Evolutionary conservation across 352 stramenopile genomes (phyloP), one percentile per base, ranked within the genome.

Genomic region (Globisporangium orthogonon): DNA sequence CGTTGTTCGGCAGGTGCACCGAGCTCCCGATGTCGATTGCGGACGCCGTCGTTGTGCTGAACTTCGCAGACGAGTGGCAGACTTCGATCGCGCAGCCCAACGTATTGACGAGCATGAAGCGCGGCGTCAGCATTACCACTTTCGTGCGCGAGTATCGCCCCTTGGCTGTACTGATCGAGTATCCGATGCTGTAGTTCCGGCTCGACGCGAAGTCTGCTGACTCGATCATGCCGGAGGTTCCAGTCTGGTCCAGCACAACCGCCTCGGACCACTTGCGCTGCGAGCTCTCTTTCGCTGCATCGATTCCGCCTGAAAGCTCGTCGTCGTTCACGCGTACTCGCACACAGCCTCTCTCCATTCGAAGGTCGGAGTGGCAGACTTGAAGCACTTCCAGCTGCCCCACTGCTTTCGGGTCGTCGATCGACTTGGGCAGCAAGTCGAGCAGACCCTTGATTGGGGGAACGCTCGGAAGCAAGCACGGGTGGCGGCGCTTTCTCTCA

Each of bases 21-120:
- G 62, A 60, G 49, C 67, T 74, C 44, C 63, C 61, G 30, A 80
- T 69, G 45, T 81, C 72, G 50, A 82, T 74, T 11, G 69, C 56
- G 5, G 72, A 71, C 13, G 71, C 56, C 30, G 75, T 75, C 14
- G 57, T 47, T 11, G 41, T 60, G 33, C 69, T 67, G 49, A 73
- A 75, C 49, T 87, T 86, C 7, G 79, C 74, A 13, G 81, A 87
- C 15, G 83, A 94, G 66, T 94, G 83, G 31, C 79, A 94, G 7
- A 94, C 76, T 51, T 91, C 79, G 23, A 94, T 77, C 23, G 79
- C 58, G 47, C 61, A 79, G 29, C 61, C 65, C 65, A 92, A 79
- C 7, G 83, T 76, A 55, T 95, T 95, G 30, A 95, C 76, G 18
- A 95, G 66, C 71, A 95, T 86, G 54, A 91, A 94, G 29, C 86